Conservation (phyloP, 352 stramenopile genomes). For the Pythium pectinolyticum region DNA sequence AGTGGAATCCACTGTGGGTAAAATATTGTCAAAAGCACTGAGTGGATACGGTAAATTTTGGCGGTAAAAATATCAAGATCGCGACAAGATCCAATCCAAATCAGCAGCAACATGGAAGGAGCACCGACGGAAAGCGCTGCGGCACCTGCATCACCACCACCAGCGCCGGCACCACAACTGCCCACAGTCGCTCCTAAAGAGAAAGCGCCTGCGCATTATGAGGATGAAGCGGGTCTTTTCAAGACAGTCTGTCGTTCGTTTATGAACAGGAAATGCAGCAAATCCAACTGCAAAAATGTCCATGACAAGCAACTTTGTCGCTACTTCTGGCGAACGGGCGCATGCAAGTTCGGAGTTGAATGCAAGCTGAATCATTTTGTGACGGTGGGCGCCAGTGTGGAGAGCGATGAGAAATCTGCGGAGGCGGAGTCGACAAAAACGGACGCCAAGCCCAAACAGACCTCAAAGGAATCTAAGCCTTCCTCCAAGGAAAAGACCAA, state of each 20-base stretch:
- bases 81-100: constrained; percentile 2
- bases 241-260: constrained; percentile 63
- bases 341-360: constrained; percentile 55
- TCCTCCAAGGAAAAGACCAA: constrained; percentile 22
- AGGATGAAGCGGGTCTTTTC: constrained; percentile 54
- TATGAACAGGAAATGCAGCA: constrained; percentile 40
- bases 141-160: not conserved
- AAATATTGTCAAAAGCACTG: no score
- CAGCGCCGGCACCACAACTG: not conserved
- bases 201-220: constrained; percentile 37
- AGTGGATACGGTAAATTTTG: constrained; percentile 12
- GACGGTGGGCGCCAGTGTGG: constrained; percentile 27
- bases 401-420: constrained; percentile 32
- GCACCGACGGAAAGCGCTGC: not conserved
- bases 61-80: constrained; percentile 17
- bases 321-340: constrained; percentile 46
- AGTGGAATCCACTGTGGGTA: no score
- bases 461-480: constrained; percentile 33
- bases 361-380: constrained; percentile 64
- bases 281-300: constrained; percentile 41
- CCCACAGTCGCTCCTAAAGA: not conserved
- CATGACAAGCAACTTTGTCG: constrained; percentile 57
- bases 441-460: constrained; percentile 24
- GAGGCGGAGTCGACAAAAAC: constrained; percentile 26
- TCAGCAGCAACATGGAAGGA: constrained; percentile 12